phyloP scores from a whole-genome alignment of 1,284 basidiomycete species.

The Ganoderma sinense region DNA sequence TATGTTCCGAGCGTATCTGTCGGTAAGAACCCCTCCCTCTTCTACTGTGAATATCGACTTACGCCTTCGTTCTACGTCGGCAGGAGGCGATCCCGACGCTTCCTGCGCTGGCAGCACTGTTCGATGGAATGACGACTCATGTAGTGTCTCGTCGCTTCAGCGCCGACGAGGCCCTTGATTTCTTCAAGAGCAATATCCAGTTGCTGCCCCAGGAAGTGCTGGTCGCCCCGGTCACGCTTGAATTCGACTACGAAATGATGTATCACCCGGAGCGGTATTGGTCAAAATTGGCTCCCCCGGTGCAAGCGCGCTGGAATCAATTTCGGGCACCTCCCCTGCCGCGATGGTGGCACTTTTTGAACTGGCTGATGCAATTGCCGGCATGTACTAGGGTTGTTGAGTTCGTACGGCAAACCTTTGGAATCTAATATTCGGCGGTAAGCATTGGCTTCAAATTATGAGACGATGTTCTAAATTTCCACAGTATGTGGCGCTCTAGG shows the following conservation, averaged over 20 bases:
- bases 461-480: no score
- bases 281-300: neutral
- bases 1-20: conserved; percentile 6
- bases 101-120: conserved; percentile 9
- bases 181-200: neutral
- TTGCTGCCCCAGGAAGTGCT: neutral
- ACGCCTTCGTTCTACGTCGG: neutral
- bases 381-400: neutral
- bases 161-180: conserved; percentile 13
- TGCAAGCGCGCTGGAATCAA: neutral
- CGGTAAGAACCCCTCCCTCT: neutral
- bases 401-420: neutral
- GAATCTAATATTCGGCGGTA: neutral
- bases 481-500: no score
- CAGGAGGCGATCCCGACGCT: neutral
- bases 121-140: conserved; percentile 17
- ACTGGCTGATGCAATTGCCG: neutral
- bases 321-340: conserved; percentile 3
- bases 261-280: conserved; percentile 11
- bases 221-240: neutral
- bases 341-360: neutral
- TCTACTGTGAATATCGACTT: neutral
- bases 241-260: neutral
- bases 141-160: conserved; percentile 8
- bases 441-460: no score